These are phyloP conservation scores for Lithospermum erythrorhizon DNA, from an alignment of 257 asterid species.

Conservation along the genomic window DNA sequence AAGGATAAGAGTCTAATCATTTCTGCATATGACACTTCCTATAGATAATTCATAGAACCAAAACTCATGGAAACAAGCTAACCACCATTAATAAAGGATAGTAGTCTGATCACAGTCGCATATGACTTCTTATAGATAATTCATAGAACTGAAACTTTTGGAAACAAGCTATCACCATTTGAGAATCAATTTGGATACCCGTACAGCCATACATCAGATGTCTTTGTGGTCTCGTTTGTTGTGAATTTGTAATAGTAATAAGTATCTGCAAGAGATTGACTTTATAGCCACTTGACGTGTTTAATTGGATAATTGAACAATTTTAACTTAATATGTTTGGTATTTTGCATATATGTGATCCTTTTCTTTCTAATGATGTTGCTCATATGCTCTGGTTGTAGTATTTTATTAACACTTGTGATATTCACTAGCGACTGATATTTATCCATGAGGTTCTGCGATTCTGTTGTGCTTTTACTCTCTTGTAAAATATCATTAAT, in stretches of 20 bases:
- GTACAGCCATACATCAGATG: neutral
- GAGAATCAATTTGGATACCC: neutral
- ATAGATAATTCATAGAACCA: neutral
- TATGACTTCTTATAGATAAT: neutral
- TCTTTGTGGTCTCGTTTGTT: neutral
- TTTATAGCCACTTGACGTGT: neutral
- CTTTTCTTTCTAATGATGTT: too few species aligned
- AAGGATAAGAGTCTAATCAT: neutral
- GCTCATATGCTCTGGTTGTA: neutral
- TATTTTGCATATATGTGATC: too few species aligned
- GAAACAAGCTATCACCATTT: neutral
- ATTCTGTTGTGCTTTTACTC: neutral
- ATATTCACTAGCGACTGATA: too few species aligned
- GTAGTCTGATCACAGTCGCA: neutral
- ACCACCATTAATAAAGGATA: neutral
- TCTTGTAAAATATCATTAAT: neutral
- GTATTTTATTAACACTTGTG: neutral
- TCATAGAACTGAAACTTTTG: neutral
- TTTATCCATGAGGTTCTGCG: neutral
- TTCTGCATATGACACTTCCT: neutral
- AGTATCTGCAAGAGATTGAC: neutral
- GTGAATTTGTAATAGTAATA: neutral
- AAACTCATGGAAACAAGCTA: neutral
- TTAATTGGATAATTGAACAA: neutral
- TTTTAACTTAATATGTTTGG: neutral